Evolutionary conservation across 331 rosid genomes (phyloP).

Genomic region (Malus hybrid): DNA sequence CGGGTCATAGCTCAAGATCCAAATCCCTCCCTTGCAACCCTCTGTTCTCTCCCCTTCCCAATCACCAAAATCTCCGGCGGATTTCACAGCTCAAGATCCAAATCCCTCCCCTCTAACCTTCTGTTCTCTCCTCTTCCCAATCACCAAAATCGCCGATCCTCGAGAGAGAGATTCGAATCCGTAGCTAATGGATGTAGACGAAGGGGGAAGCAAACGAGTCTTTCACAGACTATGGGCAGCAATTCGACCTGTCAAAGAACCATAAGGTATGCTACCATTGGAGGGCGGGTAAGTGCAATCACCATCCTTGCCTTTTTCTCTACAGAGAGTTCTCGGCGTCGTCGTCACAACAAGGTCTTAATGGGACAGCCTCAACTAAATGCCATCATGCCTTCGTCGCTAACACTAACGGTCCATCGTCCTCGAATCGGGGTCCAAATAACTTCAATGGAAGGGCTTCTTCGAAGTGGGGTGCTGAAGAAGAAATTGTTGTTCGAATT

Average conservation of each 20-base stretch:
- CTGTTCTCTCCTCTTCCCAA: no score
- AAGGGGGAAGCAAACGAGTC: slow-evolving; percentile 61
- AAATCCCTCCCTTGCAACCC: no score
- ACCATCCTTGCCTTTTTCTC: slow-evolving; percentile 58
- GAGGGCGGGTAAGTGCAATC: slow-evolving; percentile 84
- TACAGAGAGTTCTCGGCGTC: slow-evolving; percentile 54
- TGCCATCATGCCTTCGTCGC: slow-evolving; percentile 44
- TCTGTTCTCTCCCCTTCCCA: no score
- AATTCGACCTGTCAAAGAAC: slow-evolving; percentile 29
- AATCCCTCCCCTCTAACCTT: no score
- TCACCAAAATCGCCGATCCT: no score
- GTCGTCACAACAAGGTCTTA: slow-evolving; percentile 13
- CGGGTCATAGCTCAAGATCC: no score
- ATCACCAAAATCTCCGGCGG: no score
- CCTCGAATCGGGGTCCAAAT: slow-evolving; percentile 37
- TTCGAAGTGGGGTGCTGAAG: slow-evolving; percentile 46
- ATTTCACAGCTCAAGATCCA: no score
- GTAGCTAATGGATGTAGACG: slow-evolving; percentile 59
- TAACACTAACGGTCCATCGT: slow-evolving; percentile 38
- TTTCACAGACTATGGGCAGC: slow-evolving; percentile 45
- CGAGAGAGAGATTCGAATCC: no score
- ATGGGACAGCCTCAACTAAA: slow-evolving; percentile 56
- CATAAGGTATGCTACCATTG: slow-evolving; percentile 83
- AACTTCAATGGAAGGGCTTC: slow-evolving; percentile 30
- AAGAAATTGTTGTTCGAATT: slow-evolving; percentile 24